Evolutionary conservation across 495 filamentous ascomycete genomes (phyloP), one percentile per base, ranked within the genome.

Genomic region (Xylaria curta): DNA sequence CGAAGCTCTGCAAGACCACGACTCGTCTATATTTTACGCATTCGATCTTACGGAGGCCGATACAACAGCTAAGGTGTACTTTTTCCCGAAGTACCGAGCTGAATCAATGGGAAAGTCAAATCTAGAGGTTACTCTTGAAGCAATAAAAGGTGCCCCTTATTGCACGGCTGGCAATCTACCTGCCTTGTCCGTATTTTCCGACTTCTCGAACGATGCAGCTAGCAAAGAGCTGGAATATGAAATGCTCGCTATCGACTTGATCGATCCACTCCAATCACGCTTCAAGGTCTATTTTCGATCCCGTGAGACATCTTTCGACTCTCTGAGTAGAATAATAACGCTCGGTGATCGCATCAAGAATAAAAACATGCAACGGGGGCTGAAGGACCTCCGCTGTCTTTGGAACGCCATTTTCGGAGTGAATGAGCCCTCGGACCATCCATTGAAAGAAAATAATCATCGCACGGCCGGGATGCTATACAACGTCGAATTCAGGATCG

Each of bases 381-480:
- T 81, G 1, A n/a, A 47, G 1, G 49, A 76, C 24, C 66, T 81
- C 26, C 71, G 61, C 24, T 6, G 21, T 6, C 53, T 76, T 10
- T 67, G 78, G 64, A 54, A 74, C 13, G 71, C 71, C 26, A 28
- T 70, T 6, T 58, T 78, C 42, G 72, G 69, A 24, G 8, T 15
- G 15, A 21, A 54, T 53, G 49, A 6, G 21, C 24, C 51, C 15
- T 26, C 21, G 4, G 66, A 64, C 49, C 40, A 53, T 0, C 71
- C 78, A 19, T 72, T 75, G 3, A 42, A 56, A 7, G 61, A 58
- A 12, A 53, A 40, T 3, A 24, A 51, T n/a, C 81, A 83, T 65
- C 75, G 76, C 9, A 83, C 81, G 3, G 76, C 75, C 0, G 82
- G 82, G 26, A 81, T 81, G n/a, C 68, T 82, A 12, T 82, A 82